phyloP scores from a whole-genome alignment of 345 rosid species.

The Salix brachista region DNA sequence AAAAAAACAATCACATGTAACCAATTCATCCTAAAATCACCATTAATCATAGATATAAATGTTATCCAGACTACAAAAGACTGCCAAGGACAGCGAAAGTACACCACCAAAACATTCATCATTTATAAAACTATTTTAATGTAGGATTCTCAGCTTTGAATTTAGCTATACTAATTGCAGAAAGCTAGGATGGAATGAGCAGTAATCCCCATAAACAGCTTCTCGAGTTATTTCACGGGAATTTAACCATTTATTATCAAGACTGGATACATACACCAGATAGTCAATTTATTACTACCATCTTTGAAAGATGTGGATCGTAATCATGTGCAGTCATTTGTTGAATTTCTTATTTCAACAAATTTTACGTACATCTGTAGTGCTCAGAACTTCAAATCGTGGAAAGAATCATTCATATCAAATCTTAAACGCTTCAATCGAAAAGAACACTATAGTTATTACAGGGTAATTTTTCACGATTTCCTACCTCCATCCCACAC shows the following conservation, averaged over 20 bases:
- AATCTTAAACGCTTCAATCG: not conserved
- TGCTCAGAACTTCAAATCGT: not conserved
- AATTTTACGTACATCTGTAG: not conserved
- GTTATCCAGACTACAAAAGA: not conserved
- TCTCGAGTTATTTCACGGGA: not conserved
- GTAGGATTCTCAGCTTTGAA: not conserved
- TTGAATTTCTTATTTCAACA: not conserved
- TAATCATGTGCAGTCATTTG: not conserved
- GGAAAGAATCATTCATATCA: not conserved
- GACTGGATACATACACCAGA: not conserved
- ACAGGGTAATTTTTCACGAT: not conserved
- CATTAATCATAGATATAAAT: not conserved
- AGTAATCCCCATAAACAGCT: not conserved
- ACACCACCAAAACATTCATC: not conserved
- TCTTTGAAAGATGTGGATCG: not conserved
- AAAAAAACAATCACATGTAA: not conserved
- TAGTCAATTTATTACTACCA: not conserved
- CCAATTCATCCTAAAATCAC: not conserved
- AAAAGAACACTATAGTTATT: not conserved
- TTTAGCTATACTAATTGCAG: not conserved
- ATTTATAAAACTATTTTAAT: not conserved
- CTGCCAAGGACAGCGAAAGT: not conserved
- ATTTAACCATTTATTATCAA: not conserved
- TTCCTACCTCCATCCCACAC: constrained; percentile 47
- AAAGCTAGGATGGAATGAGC: not conserved